Base-by-base conservation (phyloP, 768 basidiomycete species). In the Macrolepiota fuliginosa region DNA sequence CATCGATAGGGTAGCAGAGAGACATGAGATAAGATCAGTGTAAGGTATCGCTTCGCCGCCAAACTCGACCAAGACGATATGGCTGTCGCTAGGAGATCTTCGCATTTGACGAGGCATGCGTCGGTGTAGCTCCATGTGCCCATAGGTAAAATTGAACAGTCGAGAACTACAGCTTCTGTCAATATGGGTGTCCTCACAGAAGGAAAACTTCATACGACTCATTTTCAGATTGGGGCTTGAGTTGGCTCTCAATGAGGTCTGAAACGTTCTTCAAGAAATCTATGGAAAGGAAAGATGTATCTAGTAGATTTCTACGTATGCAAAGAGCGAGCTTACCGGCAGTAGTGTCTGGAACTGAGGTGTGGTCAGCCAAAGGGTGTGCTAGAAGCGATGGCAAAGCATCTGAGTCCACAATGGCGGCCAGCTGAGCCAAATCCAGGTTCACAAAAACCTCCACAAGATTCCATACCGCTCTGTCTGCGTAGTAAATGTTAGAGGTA, bases 361-460 rank as follows among this genome's bases (percentile, higher is more conserved):
- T 71, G 68, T 76, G 57, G 57, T 71, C 70, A 56, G 75, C 52
- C 65, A 76, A 74, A 4, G 77, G 71, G 13, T 71, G 70, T 4
- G 82, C 77, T 2, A 75, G 69, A 56, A 88, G 77, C 0, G 79
- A 79, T 2, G 77, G 72, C 25, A 89, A 70, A 4, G 80, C 73
- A 11, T 80, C 76, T 35, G 81, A 81, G 42, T 85, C 82, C 35
- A 82, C 77, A 22, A 91, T 79, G 39, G 83, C 80, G 36, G 81
- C 78, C 11, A 90, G 67, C 13, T 81, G 76, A 4, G 84, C 88
- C 11, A 89, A 74, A 64, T 92, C 90, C 77, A 92, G 81, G 65
- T 89, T 83, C 2, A 83, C 81, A 68, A 87, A 90, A 47, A 88
- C 77, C 69, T 90, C 89, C 49, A 88, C 76, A 46, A 90, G 71